Evolutionary conservation across 352 stramenopile species (phyloP).

Genomic region (Pythium insidiosum): DNA sequence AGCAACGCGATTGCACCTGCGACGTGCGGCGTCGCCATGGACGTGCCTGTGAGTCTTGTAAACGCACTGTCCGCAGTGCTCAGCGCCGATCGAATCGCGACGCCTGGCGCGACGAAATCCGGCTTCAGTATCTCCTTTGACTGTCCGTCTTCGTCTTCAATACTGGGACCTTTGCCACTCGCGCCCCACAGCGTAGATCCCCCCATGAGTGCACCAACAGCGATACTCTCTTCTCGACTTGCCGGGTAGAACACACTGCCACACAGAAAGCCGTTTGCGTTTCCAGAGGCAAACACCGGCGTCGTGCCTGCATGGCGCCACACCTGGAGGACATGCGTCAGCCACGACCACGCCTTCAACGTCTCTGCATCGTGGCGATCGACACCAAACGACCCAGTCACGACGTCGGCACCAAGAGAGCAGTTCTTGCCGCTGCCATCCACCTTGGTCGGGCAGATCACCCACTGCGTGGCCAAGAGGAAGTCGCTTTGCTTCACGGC

Average conservation of each 20-base stretch:
- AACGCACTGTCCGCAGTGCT: conserved; percentile 49
- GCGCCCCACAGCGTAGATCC: conserved; percentile 52
- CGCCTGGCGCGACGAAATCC: conserved; percentile 64
- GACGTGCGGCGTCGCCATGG: conserved; percentile 70
- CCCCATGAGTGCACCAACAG: conserved; percentile 54
- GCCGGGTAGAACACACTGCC: conserved; percentile 62
- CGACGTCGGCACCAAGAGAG: conserved; percentile 44
- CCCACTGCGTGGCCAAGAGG: conserved; percentile 53
- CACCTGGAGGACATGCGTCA: conserved; percentile 42
- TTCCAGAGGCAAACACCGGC: conserved; percentile 57
- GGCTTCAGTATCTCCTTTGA: conserved; percentile 44
- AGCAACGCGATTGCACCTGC: conserved; percentile 50
- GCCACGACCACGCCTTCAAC: conserved; percentile 45
- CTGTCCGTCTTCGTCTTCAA: conserved; percentile 14
- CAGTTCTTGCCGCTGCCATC: conserved; percentile 40
- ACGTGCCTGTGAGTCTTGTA: conserved; percentile 61
- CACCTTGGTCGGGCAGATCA: conserved; percentile 49
- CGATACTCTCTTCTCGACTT: conserved; percentile 38
- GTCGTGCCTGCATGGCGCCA: conserved; percentile 43
- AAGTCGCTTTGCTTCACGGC: conserved; percentile 65
- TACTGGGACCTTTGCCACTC: conserved; percentile 55
- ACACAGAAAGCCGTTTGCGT: conserved; percentile 67
- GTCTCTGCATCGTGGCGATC: conserved; percentile 27
- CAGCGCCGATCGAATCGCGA: conserved; percentile 53
- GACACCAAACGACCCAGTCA: conserved; percentile 64